A percentile compares a stretch with the other conserved stretches of the same genome.
phyloP scores from a whole-genome alignment of 1,284 basidiomycete genomes.

The Leccinum ponderosum region DNA sequence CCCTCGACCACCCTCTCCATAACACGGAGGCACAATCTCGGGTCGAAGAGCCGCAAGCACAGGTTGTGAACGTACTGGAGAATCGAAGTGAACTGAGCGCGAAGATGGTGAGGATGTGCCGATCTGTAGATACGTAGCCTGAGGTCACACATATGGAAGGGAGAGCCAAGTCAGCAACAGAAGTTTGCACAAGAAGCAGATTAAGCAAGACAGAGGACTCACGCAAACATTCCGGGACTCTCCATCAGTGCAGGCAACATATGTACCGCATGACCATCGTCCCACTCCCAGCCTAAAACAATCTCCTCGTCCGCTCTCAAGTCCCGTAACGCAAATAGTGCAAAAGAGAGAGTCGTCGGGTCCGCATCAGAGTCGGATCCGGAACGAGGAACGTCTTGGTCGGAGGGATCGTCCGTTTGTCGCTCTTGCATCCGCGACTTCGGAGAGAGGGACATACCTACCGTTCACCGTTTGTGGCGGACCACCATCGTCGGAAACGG shows the following conservation, averaged over 20 bases:
- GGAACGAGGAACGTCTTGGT: slow-evolving; percentile 33
- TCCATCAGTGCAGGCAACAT: slow-evolving; percentile 72
- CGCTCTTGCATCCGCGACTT: slow-evolving; percentile 11
- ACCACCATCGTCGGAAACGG: not conserved
- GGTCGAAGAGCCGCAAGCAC: slow-evolving; percentile 67
- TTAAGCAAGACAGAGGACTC: slow-evolving; percentile 28
- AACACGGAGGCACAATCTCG: slow-evolving; percentile 66
- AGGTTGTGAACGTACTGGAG: slow-evolving; percentile 77
- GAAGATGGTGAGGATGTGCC: slow-evolving; percentile 53
- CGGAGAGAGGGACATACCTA: slow-evolving; percentile 8
- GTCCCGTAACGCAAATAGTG: slow-evolving; percentile 80
- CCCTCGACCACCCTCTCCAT: slow-evolving; percentile 66
- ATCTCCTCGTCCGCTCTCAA: slow-evolving; percentile 85
- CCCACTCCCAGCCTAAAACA: slow-evolving; percentile 95
- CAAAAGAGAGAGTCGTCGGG: slow-evolving; percentile 67
- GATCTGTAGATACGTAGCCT: slow-evolving; percentile 37
- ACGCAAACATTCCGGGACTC: slow-evolving; percentile 56
- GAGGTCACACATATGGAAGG: not conserved
- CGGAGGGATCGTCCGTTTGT: slow-evolving; percentile 17
- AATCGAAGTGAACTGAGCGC: slow-evolving; percentile 67
- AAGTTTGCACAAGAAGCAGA: slow-evolving; percentile 1
- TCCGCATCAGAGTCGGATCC: slow-evolving; percentile 36
- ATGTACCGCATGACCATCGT: slow-evolving; percentile 89
- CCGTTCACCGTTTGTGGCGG: slow-evolving; percentile 12
- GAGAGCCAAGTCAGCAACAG: slow-evolving; percentile 3